phyloP scores from a whole-genome alignment of 768 basidiomycete genomes.

The Naganishia onofrii region DNA sequence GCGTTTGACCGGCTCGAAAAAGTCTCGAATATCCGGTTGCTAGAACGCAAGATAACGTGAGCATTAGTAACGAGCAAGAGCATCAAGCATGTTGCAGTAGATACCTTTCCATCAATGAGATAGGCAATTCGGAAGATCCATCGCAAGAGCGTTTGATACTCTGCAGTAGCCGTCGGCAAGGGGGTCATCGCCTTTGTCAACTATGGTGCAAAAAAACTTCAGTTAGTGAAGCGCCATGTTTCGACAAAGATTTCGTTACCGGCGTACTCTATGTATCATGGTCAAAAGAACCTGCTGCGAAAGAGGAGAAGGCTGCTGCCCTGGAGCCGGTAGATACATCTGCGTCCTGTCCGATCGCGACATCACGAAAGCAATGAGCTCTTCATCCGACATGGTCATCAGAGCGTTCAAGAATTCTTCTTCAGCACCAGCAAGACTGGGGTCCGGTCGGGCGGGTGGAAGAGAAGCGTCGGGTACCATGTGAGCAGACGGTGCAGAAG shows the following conservation, averaged over 20 bases:
- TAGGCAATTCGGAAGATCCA: conserved; percentile 12
- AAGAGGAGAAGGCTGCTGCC: conserved; percentile 34
- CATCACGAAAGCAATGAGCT: conserved; percentile 37
- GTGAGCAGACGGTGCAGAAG: neutral
- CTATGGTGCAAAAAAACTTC: neutral
- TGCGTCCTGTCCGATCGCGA: conserved; percentile 34
- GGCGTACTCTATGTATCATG: conserved; percentile 45
- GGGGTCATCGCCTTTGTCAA: conserved; percentile 15
- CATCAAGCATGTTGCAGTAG: neutral
- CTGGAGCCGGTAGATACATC: conserved; percentile 35
- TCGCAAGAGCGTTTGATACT: conserved; percentile 11
- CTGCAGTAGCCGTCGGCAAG: conserved; percentile 2
- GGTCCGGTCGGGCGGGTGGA: neutral
- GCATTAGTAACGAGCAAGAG: neutral
- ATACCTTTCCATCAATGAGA: conserved; percentile 18
- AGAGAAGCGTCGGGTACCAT: neutral
- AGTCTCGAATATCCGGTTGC: conserved; percentile 12
- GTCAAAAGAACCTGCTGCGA: conserved; percentile 48
- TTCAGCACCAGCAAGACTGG: conserved; percentile 35
- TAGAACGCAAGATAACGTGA: neutral
- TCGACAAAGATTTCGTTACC: neutral
- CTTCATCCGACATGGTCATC: conserved; percentile 25
- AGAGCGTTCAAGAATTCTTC: conserved; percentile 43
- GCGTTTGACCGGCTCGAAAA: conserved; percentile 16
- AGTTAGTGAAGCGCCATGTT: neutral